Percentiles rank a stretch among this genome's conserved stretches.
Evolutionary conservation across 1,284 basidiomycete genomes (phyloP).

Genomic region (Kalmanozyma brasiliensis): DNA sequence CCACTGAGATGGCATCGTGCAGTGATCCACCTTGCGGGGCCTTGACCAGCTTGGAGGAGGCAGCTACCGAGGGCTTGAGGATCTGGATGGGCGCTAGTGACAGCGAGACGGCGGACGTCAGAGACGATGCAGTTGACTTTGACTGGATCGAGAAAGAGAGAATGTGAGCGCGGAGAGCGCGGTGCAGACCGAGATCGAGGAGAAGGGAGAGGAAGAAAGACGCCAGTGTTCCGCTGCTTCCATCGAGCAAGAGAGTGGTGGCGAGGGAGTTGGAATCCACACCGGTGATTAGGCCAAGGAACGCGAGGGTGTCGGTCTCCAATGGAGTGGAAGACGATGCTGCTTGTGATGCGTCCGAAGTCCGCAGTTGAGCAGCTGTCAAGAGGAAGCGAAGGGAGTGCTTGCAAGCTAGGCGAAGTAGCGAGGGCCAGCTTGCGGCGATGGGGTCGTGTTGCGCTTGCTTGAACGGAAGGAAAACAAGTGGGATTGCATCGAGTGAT

Average conservation of each 20-base stretch:
- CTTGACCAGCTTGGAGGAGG: not conserved
- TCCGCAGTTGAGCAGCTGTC: constrained; percentile 8
- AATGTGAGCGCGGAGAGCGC: constrained; percentile 33
- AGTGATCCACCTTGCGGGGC: constrained; percentile 6
- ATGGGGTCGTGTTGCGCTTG: not conserved
- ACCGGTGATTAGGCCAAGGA: constrained; percentile 32
- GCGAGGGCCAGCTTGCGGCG: constrained; percentile 12
- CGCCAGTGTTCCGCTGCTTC: constrained; percentile 10
- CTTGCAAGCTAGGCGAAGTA: constrained; percentile 33
- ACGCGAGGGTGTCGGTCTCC: constrained; percentile 24
- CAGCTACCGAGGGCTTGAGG: constrained; percentile 12
- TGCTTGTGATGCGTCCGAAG: not conserved
- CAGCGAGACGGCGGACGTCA: constrained; percentile 27
- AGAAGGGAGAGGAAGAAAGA: constrained; percentile 29
- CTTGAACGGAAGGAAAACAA: constrained; percentile 30
- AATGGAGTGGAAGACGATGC: not conserved
- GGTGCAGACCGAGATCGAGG: constrained; percentile 32
- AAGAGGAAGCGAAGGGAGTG: constrained; percentile 30
- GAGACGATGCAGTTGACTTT: constrained; percentile 23
- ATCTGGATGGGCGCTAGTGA: constrained; percentile 32
- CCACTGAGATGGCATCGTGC: constrained; percentile 20
- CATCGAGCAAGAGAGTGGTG: constrained; percentile 11
- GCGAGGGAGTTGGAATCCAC: constrained; percentile 18
- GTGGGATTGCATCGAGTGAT: constrained; percentile 8
- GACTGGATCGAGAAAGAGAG: constrained; percentile 31